These are phyloP conservation scores for Begonia peltatifolia DNA, from an alignment of 306 rosid genomes.

Conservation along the genomic window DNA sequence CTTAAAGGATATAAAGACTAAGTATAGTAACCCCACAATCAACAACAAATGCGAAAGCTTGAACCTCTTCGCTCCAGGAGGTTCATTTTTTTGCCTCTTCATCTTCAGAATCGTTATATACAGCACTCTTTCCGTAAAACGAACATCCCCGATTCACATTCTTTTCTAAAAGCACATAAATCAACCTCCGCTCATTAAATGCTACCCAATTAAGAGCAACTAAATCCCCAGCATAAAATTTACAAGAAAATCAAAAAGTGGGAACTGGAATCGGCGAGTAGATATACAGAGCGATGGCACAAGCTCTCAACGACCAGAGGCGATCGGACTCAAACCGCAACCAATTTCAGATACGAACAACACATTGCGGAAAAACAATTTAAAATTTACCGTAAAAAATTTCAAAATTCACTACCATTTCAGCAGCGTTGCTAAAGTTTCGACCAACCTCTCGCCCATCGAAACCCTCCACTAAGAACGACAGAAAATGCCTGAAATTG, in stretches of 20 bases:
- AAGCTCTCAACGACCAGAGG: too few species aligned
- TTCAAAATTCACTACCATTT: background rate
- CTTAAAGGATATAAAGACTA: conserved; percentile 62
- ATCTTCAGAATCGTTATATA: conserved; percentile 13
- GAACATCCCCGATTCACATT: background rate
- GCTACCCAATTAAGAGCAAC: background rate
- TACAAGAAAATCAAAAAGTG: too few species aligned
- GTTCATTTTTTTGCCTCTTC: conserved; percentile 66
- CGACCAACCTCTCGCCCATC: background rate
- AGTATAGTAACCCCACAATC: conserved; percentile 51
- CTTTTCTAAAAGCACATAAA: background rate
- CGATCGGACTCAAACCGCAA: background rate
- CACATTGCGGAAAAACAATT: background rate
- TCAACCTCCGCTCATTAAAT: background rate
- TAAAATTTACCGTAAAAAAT: background rate
- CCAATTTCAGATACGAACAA: background rate
- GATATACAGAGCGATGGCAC: too few species aligned
- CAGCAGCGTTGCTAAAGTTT: background rate
- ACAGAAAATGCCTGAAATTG: background rate
- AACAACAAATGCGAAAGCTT: conserved; percentile 62
- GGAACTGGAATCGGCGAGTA: too few species aligned
- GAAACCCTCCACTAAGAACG: background rate
- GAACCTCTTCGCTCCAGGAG: conserved; percentile 52
- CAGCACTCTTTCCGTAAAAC: background rate
- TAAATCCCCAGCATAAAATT: background rate